These are phyloP conservation scores for Xylaria nigripes DNA, from an alignment of 495 filamentous ascomycete genomes.

Conservation along the genomic window DNA sequence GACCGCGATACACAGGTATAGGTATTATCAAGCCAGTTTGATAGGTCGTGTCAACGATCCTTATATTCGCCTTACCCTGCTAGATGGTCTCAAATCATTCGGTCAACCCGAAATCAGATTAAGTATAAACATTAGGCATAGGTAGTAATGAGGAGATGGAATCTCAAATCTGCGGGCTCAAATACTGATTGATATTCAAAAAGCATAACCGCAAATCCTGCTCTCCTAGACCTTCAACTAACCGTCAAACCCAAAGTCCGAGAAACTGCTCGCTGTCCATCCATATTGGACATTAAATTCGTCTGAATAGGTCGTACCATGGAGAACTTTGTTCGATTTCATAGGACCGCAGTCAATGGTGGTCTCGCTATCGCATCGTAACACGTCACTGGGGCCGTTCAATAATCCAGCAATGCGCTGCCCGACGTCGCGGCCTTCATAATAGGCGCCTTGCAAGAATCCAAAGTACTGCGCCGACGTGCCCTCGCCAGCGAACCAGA, in stretches of 20 bases:
- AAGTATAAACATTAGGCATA: background rate
- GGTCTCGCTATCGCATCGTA: constrained; percentile 21
- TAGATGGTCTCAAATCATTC: too few relatives aligned
- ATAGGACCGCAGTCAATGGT: constrained; percentile 19
- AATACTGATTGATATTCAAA: too few relatives aligned
- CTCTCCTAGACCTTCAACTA: background rate
- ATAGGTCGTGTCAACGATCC: too few relatives aligned
- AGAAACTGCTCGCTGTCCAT: constrained; percentile 26
- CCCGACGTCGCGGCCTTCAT: constrained; percentile 51
- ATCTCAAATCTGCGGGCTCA: background rate
- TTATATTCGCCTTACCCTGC: too few relatives aligned
- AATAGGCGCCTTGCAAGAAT: constrained; percentile 57
- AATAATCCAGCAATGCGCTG: constrained; percentile 42
- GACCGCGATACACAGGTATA: too few relatives aligned
- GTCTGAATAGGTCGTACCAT: constrained; percentile 20
- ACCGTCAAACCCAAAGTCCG: constrained; percentile 22
- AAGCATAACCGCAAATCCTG: background rate
- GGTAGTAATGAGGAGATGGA: background rate
- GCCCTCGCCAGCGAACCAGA: constrained; percentile 68
- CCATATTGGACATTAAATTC: constrained; percentile 25
- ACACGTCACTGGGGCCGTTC: constrained; percentile 13
- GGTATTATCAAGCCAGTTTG: too few relatives aligned
- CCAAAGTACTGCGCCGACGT: constrained; percentile 64
- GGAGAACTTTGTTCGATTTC: constrained; percentile 19
- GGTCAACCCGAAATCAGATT: too few relatives aligned